These are phyloP conservation scores for Fonsecaea erecta DNA, from an alignment of 2,329 filamentous ascomycete genomes.

Conservation along the genomic window DNA sequence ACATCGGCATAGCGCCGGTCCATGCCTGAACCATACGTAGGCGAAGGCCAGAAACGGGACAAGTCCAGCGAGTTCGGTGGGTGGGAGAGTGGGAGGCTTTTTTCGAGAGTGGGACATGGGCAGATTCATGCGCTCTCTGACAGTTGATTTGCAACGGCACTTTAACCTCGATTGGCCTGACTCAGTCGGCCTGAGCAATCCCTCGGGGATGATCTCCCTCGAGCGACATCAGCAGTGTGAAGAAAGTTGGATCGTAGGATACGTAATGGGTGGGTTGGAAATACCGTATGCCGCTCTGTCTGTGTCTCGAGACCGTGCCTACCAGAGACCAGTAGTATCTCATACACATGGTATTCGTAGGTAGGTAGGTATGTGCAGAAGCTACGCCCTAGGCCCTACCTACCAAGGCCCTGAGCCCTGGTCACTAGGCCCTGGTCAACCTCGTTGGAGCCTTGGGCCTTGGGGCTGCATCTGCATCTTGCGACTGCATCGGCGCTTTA, in stretches of 20 bases:
- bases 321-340: too few relatives aligned
- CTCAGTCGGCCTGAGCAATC: slow-evolving; percentile 6
- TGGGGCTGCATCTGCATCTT: slow-evolving; percentile 2
- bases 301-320: neutral
- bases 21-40: slow-evolving; percentile 18
- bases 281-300: neutral
- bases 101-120: slow-evolving; percentile 18
- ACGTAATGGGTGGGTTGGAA: neutral
- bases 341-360: too few relatives aligned
- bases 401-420: neutral
- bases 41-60: slow-evolving; percentile 11
- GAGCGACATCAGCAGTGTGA: neutral
- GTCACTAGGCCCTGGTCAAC: neutral
- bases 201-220: neutral
- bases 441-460: neutral
- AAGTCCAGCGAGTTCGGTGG: slow-evolving; percentile 16
- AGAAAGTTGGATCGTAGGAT: neutral
- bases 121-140: neutral
- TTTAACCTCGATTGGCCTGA: slow-evolving; percentile 12
- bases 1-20: slow-evolving; percentile 29
- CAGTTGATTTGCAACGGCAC: slow-evolving; percentile 1
- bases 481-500: neutral
- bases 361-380: neutral
- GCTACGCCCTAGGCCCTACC: neutral
- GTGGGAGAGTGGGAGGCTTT: slow-evolving; percentile 17